Conservation (phyloP, 345 rosid genomes). For the Moricandia arvensis region DNA sequence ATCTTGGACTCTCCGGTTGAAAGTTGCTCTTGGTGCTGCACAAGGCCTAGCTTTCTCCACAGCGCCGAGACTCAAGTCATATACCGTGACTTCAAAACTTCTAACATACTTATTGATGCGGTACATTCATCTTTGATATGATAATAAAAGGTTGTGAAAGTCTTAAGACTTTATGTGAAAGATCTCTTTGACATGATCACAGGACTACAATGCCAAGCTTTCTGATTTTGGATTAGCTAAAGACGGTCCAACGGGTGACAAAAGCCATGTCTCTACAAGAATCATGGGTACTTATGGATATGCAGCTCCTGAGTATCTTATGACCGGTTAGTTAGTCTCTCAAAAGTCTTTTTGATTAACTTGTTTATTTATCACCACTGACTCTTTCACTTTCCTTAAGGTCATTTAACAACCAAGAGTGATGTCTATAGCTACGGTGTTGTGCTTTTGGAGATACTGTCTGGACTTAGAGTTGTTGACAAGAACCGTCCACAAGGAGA, state of each 20-base stretch:
- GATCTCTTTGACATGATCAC: conserved; percentile 23
- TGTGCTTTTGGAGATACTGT: conserved; percentile 83
- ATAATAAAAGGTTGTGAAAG: background rate
- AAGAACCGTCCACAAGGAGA: conserved; percentile 88
- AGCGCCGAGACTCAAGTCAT: conserved; percentile 56
- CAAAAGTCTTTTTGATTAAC: background rate
- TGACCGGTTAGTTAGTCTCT: conserved; percentile 46
- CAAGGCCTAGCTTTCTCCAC: conserved; percentile 74
- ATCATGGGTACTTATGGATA: conserved; percentile 76
- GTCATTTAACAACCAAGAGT: conserved; percentile 82
- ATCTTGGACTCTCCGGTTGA: conserved; percentile 68
- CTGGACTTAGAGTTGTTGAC: conserved; percentile 86
- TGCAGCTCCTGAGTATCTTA: conserved; percentile 69
- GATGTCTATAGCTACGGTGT: conserved; percentile 97
- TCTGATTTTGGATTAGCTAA: conserved; percentile 76
- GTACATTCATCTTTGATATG: conserved; percentile 9
- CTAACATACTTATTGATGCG: conserved; percentile 64
- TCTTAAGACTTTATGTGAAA: background rate
- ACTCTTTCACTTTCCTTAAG: conserved; percentile 39
- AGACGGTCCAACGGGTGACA: conserved; percentile 67
- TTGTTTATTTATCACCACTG: conserved; percentile 2
- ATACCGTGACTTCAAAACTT: conserved; percentile 72
- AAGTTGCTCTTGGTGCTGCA: conserved; percentile 77
- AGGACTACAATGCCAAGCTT: conserved; percentile 69
- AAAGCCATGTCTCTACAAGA: conserved; percentile 68